Evolutionary conservation across 768 basidiomycete genomes (phyloP).

Genomic region (Suillus fuscotomentosus): DNA sequence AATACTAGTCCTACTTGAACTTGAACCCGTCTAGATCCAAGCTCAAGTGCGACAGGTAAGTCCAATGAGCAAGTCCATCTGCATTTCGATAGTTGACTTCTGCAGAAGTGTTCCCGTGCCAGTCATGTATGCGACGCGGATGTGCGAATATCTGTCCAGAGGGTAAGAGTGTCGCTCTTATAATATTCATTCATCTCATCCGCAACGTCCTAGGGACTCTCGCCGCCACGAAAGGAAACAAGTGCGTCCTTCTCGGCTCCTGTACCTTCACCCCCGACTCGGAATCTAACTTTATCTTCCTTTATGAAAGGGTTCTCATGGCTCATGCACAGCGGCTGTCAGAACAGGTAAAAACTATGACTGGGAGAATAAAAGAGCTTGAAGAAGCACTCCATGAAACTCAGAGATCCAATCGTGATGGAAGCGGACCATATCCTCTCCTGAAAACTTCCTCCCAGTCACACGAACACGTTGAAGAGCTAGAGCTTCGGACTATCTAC

Average conservation of each 20-base stretch:
- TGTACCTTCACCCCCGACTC: neutral
- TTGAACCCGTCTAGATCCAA: slow-evolving; percentile 39
- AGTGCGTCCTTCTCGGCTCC: slow-evolving; percentile 31
- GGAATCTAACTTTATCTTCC: slow-evolving; percentile 5
- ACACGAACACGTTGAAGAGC: slow-evolving; percentile 10
- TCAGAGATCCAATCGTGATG: slow-evolving; percentile 16
- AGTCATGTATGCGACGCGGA: slow-evolving; percentile 54
- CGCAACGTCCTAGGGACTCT: slow-evolving; percentile 37
- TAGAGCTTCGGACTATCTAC: slow-evolving; percentile 15
- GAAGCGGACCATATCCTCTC: slow-evolving; percentile 18
- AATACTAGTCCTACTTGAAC: slow-evolving; percentile 4
- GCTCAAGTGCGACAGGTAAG: slow-evolving; percentile 50
- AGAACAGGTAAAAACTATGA: slow-evolving; percentile 46
- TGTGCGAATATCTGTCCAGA: slow-evolving; percentile 53
- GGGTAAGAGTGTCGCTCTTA: slow-evolving; percentile 27
- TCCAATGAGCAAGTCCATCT: neutral
- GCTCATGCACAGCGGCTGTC: slow-evolving; percentile 46
- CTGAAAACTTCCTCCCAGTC: slow-evolving; percentile 7
- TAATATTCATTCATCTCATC: neutral
- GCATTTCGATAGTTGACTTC: neutral
- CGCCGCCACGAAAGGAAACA: slow-evolving; percentile 56
- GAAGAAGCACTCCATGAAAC: slow-evolving; percentile 38
- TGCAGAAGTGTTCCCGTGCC: slow-evolving; percentile 50
- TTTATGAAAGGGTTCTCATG: slow-evolving; percentile 43
- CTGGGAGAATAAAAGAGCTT: slow-evolving; percentile 42